Base-by-base conservation (phyloP, 371 early-diverging fungal genomes). In the Syncephalis fuscata region DNA sequence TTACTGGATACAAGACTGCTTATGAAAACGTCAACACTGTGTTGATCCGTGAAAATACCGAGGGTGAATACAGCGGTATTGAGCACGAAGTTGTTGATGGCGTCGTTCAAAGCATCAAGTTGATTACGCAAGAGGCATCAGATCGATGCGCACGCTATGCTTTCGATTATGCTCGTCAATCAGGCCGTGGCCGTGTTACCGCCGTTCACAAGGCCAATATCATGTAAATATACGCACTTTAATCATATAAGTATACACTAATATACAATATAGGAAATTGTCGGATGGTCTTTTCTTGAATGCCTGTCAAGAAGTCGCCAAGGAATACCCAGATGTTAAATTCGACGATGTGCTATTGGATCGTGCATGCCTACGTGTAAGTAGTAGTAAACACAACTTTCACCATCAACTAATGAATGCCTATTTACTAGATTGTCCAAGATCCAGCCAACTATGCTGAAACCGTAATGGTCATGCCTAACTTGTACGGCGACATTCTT, bases 381-480 rank as follows among this genome's bases (percentile, higher is more conserved):
- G 32, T 32, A 32, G n/a, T n/a, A n/a, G n/a, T n/a, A n/a, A n/a
- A n/a, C n/a, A n/a, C n/a, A n/a, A n/a, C n/a, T n/a, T n/a, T n/a
- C 11, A 7, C 4, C 11, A 32, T 32, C 32, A 32, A 7, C 32
- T 32, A 32, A 32, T 32, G 32, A 11, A 32, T 11, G 32, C 32
- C 11, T 32, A 11, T 32, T 32, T 32, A 32, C 11, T 32, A 32
- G 32, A 32, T 32, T 50, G 92, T 91, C 49, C 77, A 88, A 70
- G 87, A 91, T 66, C 98, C 95, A n/a, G 68, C 77, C 42, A 66
- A 79, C 54, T 97, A 79, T 63, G 75, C 76, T 36, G 77, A 86
- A 55, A 86, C 88, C 39, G 98, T 97, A 62, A 88, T 97, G 94
- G 98, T 94, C 55, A 94, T 97, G 96, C 96, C 98, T 51, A 97